Percentiles rank a stretch among this genome's conserved stretches.
Evolutionary conservation across 2,329 filamentous ascomycete genomes (phyloP).

Genomic region (Fusarium lyarnte): DNA sequence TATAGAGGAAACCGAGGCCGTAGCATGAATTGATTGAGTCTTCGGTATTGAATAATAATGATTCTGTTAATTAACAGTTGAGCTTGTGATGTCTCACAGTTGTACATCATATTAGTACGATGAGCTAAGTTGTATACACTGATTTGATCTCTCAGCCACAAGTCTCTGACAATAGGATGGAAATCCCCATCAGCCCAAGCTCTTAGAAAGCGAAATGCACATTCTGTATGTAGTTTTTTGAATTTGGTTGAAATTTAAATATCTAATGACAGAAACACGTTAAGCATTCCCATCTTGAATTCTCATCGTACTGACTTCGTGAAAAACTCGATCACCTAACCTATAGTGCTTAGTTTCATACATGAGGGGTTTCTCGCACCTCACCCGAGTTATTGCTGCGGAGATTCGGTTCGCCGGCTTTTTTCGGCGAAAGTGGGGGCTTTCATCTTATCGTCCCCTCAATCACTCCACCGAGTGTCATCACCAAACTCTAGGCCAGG

Average conservation of each 20-base stretch:
- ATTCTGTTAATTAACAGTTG: too few relatives aligned
- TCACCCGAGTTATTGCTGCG: not conserved
- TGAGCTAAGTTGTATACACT: too few relatives aligned
- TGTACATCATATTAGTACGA: too few relatives aligned
- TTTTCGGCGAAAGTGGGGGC: slow-evolving; percentile 13
- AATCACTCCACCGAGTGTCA: not conserved
- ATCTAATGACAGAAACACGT: not conserved
- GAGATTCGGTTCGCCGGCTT: not conserved
- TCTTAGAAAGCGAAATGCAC: too few relatives aligned
- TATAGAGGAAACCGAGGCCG: too few relatives aligned
- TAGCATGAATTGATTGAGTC: not conserved
- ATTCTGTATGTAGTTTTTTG: too few relatives aligned
- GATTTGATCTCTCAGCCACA: too few relatives aligned
- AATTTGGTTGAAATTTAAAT: too few relatives aligned
- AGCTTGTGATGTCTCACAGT: too few relatives aligned
- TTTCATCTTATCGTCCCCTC: not conserved
- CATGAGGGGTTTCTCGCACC: not conserved
- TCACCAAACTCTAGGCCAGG: not conserved
- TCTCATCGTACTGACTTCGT: rapidly evolving
- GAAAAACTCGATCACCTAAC: rapidly evolving
- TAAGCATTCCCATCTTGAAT: rapidly evolving
- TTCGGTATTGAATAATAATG: not conserved
- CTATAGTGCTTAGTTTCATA: not conserved
- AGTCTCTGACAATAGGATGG: too few relatives aligned
- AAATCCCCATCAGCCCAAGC: too few relatives aligned